Conservation (phyloP, 768 basidiomycete species). For the Termitomyces sp. region DNA sequence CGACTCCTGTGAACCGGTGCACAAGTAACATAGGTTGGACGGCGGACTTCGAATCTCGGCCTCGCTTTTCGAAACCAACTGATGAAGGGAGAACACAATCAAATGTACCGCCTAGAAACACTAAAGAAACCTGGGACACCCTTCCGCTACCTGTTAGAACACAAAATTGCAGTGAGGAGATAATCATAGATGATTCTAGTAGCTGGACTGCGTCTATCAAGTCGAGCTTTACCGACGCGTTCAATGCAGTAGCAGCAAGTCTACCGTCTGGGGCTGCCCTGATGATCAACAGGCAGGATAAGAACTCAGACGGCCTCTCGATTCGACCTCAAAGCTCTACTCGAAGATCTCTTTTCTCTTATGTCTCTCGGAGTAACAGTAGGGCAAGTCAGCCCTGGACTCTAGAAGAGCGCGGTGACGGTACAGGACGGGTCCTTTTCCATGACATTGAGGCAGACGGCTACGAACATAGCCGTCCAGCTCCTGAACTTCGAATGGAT, state of each 20-base stretch:
- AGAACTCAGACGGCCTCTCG: conserved; percentile 19
- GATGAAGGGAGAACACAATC: conserved; percentile 25
- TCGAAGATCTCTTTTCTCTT: conserved; percentile 8
- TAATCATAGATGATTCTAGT: conserved; percentile 15
- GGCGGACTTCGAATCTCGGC: conserved; percentile 14
- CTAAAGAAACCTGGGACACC: conserved; percentile 7
- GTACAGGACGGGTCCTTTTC: conserved; percentile 33
- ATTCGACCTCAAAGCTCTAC: conserved; percentile 18
- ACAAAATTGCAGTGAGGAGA: not conserved
- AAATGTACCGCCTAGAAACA: not conserved
- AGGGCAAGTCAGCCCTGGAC: conserved; percentile 28
- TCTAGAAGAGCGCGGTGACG: conserved; percentile 34
- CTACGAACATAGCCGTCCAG: not conserved
- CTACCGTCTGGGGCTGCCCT: conserved; percentile 18
- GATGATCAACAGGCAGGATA: conserved; percentile 4
- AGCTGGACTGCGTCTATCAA: conserved; percentile 39
- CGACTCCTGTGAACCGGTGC: conserved; percentile 18
- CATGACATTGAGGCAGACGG: conserved; percentile 18
- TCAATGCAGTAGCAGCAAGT: conserved; percentile 45
- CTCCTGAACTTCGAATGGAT: not conserved
- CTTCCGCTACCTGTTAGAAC: conserved; percentile 25
- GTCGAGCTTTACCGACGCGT: conserved; percentile 41
- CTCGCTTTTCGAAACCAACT: conserved; percentile 28
- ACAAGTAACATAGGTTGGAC: not conserved
- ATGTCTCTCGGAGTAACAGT: conserved; percentile 13